Evolutionary conservation across 2,329 filamentous ascomycete species (phyloP), one percentile per base, ranked within the genome.

Genomic region (Cladorrhinum sp.): DNA sequence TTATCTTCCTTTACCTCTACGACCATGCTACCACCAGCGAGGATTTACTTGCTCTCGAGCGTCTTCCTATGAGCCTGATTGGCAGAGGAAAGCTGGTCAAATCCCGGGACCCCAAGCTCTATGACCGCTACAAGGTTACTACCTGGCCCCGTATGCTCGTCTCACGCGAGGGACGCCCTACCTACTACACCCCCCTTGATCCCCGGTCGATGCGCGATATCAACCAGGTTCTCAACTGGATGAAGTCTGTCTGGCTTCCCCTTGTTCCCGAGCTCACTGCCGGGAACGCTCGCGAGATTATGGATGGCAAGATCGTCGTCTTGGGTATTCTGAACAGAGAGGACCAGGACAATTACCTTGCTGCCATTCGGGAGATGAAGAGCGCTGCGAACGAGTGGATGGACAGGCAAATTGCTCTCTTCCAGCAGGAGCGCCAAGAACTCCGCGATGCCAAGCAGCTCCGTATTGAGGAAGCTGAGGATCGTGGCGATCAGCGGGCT

Each of bases 1-100:
- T 99, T 63, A 89, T 98, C 58, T 99, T 99, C 75, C 78, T 96
- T 66, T 99, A 98, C 78, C 96, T 98, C 75, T 99, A 97, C 75
- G 95, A 99, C 72, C 88, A 96, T 68, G 95, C 95, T 12, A 97
- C 93, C 1, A 96, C 92, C 0, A 87, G 82, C 49, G 95, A 99
- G 76, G 95, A 99, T 72, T 96, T 99, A 71, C 81, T 83, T 68
- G 93, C 93, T 22, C 79, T 99, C 49, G 92, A 98, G 64, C 87
- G 92, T 41, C 78, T 99, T 29, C 91, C 92, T 16, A 81, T 98
- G 58, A 93, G 87, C 73, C 82, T 99, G 60, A 92, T 99, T 62
- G 95, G 93, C 29, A 92, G 92, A 71, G 95, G 91, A 25, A 95
- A 91, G 73, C 80, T 99, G 56, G 93, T 98, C 68, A 97, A 96